Evolutionary conservation across 257 asterid species (phyloP).

Genomic region (Solanum commersonii): DNA sequence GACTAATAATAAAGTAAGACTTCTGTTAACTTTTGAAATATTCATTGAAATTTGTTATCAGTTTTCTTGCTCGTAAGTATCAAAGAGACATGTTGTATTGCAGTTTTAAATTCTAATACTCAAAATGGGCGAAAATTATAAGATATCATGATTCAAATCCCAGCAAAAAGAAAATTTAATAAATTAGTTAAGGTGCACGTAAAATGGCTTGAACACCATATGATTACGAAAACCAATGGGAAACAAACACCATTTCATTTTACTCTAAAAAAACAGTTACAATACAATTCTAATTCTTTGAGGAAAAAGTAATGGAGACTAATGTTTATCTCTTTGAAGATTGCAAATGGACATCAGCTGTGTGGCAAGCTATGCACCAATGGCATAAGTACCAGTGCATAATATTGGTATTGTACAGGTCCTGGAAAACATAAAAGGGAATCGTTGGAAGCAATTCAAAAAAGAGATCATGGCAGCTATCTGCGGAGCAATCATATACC

Average conservation of each 20-base stretch:
- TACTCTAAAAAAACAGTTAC: not conserved
- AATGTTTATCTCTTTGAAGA: too few species aligned
- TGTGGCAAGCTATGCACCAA: too few species aligned
- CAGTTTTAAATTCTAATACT: not conserved
- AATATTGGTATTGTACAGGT: too few species aligned
- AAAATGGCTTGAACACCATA: not conserved
- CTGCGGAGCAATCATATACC: too few species aligned
- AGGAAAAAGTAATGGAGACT: too few species aligned
- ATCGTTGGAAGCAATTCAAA: too few species aligned
- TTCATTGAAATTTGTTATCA: not conserved
- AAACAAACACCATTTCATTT: not conserved
- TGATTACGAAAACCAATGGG: not conserved
- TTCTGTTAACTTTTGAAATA: not conserved
- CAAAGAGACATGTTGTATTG: not conserved
- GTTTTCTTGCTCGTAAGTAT: not conserved
- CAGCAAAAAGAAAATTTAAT: not conserved
- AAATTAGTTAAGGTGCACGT: not conserved
- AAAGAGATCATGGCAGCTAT: too few species aligned
- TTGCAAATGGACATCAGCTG: too few species aligned
- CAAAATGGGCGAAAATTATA: not conserved
- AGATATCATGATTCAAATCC: not conserved
- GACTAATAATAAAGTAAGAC: not conserved
- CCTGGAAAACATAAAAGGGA: too few species aligned
- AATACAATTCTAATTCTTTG: not conserved
- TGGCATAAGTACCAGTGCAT: too few species aligned